Base-by-base conservation (phyloP, 441 rosid genomes). In the Erysimum pusillum region DNA sequence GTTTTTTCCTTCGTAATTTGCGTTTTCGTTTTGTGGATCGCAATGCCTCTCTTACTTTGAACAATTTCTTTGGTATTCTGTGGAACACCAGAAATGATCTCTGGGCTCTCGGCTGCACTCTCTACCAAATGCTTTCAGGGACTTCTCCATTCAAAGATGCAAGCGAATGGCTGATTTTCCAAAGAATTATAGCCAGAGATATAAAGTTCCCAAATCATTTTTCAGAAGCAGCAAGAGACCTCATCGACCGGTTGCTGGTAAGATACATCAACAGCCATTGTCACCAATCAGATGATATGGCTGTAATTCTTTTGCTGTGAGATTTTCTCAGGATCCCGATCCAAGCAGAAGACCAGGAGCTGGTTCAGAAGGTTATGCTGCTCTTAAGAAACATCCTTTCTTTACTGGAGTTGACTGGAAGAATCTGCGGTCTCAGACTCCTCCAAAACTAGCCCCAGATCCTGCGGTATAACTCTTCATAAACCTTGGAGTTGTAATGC, bases 71-170 rank as follows among this genome's bases (percentile, higher is more conserved):
- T 86, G 63, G 62, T 71, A 17, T 28, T 51, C 17, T 82, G 54
- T 79, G 78, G 78, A 77, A 77, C 73, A 72, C 56, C 57, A 96
- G 99, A 88, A 93, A 94, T 82, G 99, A 96, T 79, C 93, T 94
- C 63, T 96, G 99, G 98, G 98, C 99, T 52, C 92, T 96, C 51
- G 99, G 98, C 86, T 96, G 99, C 93, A 96, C 97, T 53, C 87
- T 96, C 83, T 96, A 91, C 92, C 98, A 96, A 90, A 94, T 96
- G 99, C 98, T 96, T 87, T 94, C 98, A 46, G 99, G 99, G 83
- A 90, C 94, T 77, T 94, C 98, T 77, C 99, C 99, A 71, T 96
- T 96, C 84, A 94, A 90, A 85, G 99, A 94, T 84, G 89, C 99
- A 32, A 96, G 99, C 78, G 99, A 96, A 88, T 96, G 99, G 99